Base-by-base conservation (phyloP, 2,329 filamentous ascomycete genomes). In the Macrophomina tecta region DNA sequence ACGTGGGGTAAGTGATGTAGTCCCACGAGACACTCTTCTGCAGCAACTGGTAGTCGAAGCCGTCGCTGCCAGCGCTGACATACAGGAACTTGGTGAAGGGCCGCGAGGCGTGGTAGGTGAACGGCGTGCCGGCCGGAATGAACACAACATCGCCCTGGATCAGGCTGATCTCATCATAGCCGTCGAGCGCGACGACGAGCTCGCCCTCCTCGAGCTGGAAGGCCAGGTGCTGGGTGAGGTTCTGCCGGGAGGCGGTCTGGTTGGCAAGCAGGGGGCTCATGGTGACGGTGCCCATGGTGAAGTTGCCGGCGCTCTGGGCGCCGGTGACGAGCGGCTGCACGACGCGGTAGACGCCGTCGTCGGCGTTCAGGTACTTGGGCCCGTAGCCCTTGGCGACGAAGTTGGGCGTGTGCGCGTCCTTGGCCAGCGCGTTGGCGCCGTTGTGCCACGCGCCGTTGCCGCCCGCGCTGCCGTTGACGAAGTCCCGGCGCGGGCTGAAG, bases 351-450 rank as follows among this genome's bases (percentile, higher is more conserved):
- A 45, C n/a, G 23, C 72, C 70, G 18, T 72, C 70, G 55, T 74
- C 71, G 23, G 72, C 72, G 69, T 78, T 80, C 4, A 84, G 74
- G 66, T 80, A 82, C 69, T 82, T 83, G 9, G 81, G 80, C 0
- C 82, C 82, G 66, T 80, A 81, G 69, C 80, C 77, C 68, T 82
- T 83, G 38, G 82, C 82, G 45, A 83, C 68, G 68, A 80, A 83
- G 69, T 80, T 81, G 1, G 81, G 80, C 12, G 76, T 76, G 1
- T 68, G 68, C 0, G 72, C 68, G 65, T 77, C 69, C 5, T 60
- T 36, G 5, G 75, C 76, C 8, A 82, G 73, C 5, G 70, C 45
- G 55, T 81, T 81, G 28, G 72, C 40, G 0, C 76, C 79, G 1
- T 73, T 74, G 70, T 83, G 79, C 81, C 81, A 83, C 23, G 69